These are phyloP conservation scores for Hypsizygus ulmarius DNA, from an alignment of 1,284 basidiomycete genomes.

Conservation along the genomic window DNA sequence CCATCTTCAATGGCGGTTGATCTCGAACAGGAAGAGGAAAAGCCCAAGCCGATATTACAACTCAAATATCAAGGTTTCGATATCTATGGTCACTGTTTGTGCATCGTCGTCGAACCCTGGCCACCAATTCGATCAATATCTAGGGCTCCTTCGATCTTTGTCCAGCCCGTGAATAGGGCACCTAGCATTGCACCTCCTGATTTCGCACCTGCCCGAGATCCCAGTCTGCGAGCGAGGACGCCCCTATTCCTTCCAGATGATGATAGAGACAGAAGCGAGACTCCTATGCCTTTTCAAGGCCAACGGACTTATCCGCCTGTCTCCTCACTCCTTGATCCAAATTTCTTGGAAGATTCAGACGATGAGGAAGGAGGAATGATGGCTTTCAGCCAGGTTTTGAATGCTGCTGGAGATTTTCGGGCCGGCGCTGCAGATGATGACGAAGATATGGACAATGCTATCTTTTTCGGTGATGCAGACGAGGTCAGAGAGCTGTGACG, in stretches of 20 bases:
- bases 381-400: constrained; percentile 70
- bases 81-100: constrained; percentile 67
- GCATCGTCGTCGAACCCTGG: constrained; percentile 77
- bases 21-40: constrained; percentile 37
- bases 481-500: constrained; percentile 58
- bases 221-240: constrained; percentile 38
- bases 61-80: constrained; percentile 66
- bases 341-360: constrained; percentile 29
- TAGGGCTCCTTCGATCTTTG: constrained; percentile 33
- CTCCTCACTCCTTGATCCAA: constrained; percentile 42
- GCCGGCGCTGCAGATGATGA: constrained; percentile 57
- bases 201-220: background rate
- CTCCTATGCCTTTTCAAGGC: constrained; percentile 33
- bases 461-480: constrained; percentile 79
- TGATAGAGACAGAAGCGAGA: constrained; percentile 38
- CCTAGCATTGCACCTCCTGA: constrained; percentile 33
- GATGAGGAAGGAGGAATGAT: constrained; percentile 59
- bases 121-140: constrained; percentile 46
- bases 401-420: constrained; percentile 51
- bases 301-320: constrained; percentile 36
- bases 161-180: constrained; percentile 24
- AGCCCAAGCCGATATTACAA: constrained; percentile 66
- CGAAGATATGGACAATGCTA: constrained; percentile 68
- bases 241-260: constrained; percentile 71
- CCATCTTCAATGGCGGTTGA: constrained; percentile 17